Percentiles rank a stretch among this genome's conserved stretches.
Evolutionary conservation across 2,329 filamentous ascomycete species (phyloP).

Genomic region (Cladosporium velox): DNA sequence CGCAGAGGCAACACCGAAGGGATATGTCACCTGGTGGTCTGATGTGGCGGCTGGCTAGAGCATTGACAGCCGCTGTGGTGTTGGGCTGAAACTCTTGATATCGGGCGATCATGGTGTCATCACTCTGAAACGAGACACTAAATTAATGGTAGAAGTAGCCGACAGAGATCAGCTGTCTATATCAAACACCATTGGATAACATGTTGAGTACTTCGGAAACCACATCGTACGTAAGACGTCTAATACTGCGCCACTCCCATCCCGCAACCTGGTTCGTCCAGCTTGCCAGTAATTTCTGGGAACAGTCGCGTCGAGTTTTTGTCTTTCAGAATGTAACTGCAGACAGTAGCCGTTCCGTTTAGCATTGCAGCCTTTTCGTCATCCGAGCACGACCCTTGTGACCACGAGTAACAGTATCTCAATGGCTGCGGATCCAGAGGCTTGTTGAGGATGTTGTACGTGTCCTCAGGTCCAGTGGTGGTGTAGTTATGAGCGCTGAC

Average conservation of each 20-base stretch:
- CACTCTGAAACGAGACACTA: not conserved
- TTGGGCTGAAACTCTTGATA: not conserved
- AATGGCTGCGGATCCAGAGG: constrained; percentile 19
- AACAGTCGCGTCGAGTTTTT: constrained; percentile 27
- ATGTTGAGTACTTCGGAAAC: not conserved
- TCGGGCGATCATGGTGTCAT: not conserved
- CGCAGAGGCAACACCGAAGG: not conserved
- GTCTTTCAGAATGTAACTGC: constrained; percentile 27
- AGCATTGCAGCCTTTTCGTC: constrained; percentile 24
- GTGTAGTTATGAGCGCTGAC: not conserved
- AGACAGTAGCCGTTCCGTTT: constrained; percentile 25
- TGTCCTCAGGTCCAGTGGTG: constrained; percentile 21
- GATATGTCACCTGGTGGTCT: not conserved
- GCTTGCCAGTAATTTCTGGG: constrained; percentile 19
- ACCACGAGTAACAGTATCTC: constrained; percentile 25
- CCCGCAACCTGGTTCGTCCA: constrained; percentile 1
- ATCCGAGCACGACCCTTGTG: constrained; percentile 25
- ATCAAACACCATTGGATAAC: not conserved
- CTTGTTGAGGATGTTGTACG: constrained; percentile 22
- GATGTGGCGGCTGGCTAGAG: not conserved
- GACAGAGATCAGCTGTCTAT: not conserved
- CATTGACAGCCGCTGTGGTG: not conserved
- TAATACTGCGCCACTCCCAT: not conserved
- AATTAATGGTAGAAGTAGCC: not conserved
- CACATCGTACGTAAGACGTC: not conserved